phyloP scores from a whole-genome alignment of 2,329 filamentous ascomycete genomes.

The Ceratocystiopsis sp. region DNA sequence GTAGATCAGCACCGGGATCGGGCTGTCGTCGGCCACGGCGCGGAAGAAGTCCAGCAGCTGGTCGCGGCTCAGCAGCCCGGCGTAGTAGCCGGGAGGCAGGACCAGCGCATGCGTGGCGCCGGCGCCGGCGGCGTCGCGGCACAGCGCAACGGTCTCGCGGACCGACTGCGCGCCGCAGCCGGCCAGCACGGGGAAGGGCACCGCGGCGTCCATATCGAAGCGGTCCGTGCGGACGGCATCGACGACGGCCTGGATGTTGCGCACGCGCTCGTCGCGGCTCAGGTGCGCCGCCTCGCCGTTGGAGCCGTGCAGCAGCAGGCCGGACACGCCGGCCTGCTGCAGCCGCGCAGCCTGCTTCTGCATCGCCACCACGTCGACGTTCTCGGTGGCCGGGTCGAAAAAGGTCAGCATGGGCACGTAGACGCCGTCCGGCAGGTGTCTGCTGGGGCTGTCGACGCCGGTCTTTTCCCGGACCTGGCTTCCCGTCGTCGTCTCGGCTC shows the following conservation, averaged over 20 bases:
- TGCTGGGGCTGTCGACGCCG: not conserved
- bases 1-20: conserved; percentile 44
- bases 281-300: conserved; percentile 62
- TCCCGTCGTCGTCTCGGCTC: no score
- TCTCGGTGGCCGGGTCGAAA: conserved; percentile 33
- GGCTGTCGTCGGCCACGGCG: conserved; percentile 38
- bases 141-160: conserved; percentile 48
- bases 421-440: conserved; percentile 22
- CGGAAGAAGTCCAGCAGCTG: conserved; percentile 44
- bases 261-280: conserved; percentile 44
- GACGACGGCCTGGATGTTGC: conserved; percentile 44
- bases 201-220: conserved; percentile 21
- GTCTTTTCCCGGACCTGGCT: no score
- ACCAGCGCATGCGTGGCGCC: conserved; percentile 53
- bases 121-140: conserved; percentile 42
- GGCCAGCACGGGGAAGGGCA: conserved; percentile 45
- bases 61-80: conserved; percentile 37
- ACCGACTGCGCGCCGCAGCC: conserved; percentile 52
- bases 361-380: conserved; percentile 35
- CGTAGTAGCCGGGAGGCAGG: conserved; percentile 54
- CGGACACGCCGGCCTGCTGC: conserved; percentile 43
- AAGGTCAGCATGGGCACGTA: conserved; percentile 50
- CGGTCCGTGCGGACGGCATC: conserved; percentile 34
- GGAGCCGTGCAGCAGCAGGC: conserved; percentile 46
- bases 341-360: conserved; percentile 38